phyloP scores from a whole-genome alignment of 148 eudicot genomes.

The Amaranthus hypochondriacus region DNA sequence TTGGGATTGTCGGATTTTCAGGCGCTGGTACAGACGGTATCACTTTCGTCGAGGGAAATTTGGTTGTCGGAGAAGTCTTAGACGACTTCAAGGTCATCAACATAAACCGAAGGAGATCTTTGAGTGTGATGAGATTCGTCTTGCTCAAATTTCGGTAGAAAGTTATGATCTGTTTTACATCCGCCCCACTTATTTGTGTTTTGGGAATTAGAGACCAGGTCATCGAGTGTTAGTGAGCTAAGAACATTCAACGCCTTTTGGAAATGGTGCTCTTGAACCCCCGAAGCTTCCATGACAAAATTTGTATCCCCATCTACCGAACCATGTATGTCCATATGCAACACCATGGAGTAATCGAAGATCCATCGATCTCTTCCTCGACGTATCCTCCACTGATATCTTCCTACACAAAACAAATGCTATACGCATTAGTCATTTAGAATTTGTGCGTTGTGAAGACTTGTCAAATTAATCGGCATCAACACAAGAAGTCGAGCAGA shows the following conservation, averaged over 20 bases:
- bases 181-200: conserved; percentile 13
- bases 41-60: not conserved
- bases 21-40: not conserved
- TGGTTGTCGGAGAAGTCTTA: conserved; percentile 17
- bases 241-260: conserved; percentile 55
- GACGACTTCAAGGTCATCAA: conserved; percentile 48
- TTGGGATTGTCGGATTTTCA: not conserved
- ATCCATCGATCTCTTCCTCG: conserved; percentile 69
- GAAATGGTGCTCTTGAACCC: conserved; percentile 46
- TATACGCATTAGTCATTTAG: conserved; percentile 3
- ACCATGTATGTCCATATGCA: conserved; percentile 82
- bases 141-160: conserved; percentile 59
- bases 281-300: conserved; percentile 79
- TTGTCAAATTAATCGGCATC: not conserved
- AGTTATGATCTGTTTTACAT: conserved; percentile 36
- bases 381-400: conserved; percentile 65
- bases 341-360: conserved; percentile 72
- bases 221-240: conserved; percentile 53
- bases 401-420: conserved; percentile 37
- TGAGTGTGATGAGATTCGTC: conserved; percentile 45
- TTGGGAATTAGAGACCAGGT: conserved; percentile 26
- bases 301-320: conserved; percentile 80
- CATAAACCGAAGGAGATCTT: conserved; percentile 69
- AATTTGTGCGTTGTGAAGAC: not conserved
- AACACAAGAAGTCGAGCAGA: not conserved